Base-by-base conservation (phyloP, 441 rosid genomes). In the Theobroma grandiflorum region DNA sequence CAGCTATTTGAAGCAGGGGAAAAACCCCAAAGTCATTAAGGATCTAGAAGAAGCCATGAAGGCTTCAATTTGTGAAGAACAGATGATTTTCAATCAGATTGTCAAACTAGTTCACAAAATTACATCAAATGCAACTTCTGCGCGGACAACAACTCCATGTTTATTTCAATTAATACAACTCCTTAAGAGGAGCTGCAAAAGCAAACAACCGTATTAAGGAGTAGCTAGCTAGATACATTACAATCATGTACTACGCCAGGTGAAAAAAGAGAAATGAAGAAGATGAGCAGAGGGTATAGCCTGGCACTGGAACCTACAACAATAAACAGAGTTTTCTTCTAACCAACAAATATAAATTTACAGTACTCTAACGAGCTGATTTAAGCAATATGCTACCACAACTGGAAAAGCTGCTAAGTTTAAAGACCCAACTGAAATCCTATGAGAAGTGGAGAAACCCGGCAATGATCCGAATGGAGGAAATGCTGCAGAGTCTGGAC, bases 401-500 rank as follows among this genome's bases (percentile, higher is more conserved):
- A 45, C 81, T 2, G 75, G 57, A 77, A 72, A 86, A 65, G 57
- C 37, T 16, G 77, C 80, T n/a, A 80, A 69, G 9, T 58, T 35
- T 11, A 64, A 9, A 55, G 55, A 69, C 33, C 58, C 72, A 6
- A 50, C 67, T 42, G 80, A 75, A 74, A 35, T 76, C 59, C 43
- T 59, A 58, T 86, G 77, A 40, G 85, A 67, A 35, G 83, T 6
- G 62, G 90, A 86, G 40, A 93, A 87, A 63, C 80, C 86, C 12
- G 90, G 87, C 26, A 87, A 80, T 12, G 92, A 79, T 55, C 83
- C 88, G 0, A 84, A 81, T 8, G 98, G 97, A 2, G 89, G 64
- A 33, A 85, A 80, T 1, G 92, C 89, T 1, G 94, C 89, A 11
- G 91, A 86, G 20, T 70, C 93, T 43, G 93, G 89, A 2, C 84